Evolutionary conservation across 805 yeast genomes (phyloP).

Genomic region (Scheffersomyces amazonensis): DNA sequence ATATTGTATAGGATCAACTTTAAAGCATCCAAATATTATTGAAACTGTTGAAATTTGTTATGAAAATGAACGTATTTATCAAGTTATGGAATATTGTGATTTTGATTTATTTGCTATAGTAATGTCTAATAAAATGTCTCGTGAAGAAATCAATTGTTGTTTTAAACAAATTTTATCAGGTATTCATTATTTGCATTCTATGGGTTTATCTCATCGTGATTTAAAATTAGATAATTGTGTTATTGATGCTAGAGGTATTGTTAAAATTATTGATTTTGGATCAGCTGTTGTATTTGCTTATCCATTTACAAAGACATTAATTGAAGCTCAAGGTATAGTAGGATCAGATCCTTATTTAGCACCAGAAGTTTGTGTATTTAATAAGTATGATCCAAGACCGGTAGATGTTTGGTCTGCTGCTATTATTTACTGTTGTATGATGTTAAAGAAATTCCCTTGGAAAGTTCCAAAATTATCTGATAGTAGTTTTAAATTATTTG

Average conservation of each 20-base stretch:
- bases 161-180: constrained; percentile 72
- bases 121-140: constrained; percentile 79
- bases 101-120: constrained; percentile 83
- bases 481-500: constrained; percentile 65
- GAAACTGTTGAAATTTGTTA: constrained; percentile 74
- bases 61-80: constrained; percentile 68
- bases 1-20: constrained; percentile 79
- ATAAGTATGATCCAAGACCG: constrained; percentile 68
- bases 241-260: constrained; percentile 66
- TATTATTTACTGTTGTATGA: constrained; percentile 84
- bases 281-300: constrained; percentile 79
- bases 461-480: constrained; percentile 71
- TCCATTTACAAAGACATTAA: constrained; percentile 61
- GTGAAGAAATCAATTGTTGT: constrained; percentile 81
- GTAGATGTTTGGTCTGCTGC: constrained; percentile 87
- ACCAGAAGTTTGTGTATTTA: constrained; percentile 67
- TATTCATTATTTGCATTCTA: constrained; percentile 67
- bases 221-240: constrained; percentile 82
- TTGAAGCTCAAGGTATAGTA: constrained; percentile 70
- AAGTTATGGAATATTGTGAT: constrained; percentile 94
- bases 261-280: constrained; percentile 81
- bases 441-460: constrained; percentile 84
- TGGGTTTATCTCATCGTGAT: constrained; percentile 83
- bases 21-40: constrained; percentile 78
- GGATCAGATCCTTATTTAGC: constrained; percentile 88